Conservation (phyloP, 1,284 basidiomycete species). For the Termitomyces sp. region DNA sequence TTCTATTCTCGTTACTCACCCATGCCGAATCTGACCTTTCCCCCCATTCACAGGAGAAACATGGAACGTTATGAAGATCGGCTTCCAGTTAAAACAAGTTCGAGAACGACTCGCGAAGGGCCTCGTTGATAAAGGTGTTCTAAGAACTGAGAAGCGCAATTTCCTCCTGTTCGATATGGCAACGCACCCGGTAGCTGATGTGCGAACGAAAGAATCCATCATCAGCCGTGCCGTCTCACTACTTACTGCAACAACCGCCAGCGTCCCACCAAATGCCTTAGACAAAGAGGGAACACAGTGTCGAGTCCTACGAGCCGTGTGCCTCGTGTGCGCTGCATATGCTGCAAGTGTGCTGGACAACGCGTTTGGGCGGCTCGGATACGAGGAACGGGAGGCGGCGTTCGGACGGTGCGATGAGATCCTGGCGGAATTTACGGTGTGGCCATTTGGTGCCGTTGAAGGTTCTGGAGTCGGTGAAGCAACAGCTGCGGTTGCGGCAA, state of each 20-base stretch:
- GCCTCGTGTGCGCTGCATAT: slow-evolving; percentile 83
- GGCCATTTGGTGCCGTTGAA: slow-evolving; percentile 72
- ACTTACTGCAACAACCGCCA: slow-evolving; percentile 80
- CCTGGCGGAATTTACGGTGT: slow-evolving; percentile 81
- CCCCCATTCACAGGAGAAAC: slow-evolving; percentile 72
- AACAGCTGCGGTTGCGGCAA: slow-evolving; percentile 23
- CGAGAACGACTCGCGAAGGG: slow-evolving; percentile 96
- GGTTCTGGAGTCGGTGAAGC: slow-evolving; percentile 22
- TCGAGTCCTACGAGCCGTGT: slow-evolving; percentile 75
- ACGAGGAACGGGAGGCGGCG: slow-evolving; percentile 87
- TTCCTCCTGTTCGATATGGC: slow-evolving; percentile 99
- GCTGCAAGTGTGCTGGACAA: slow-evolving; percentile 95
- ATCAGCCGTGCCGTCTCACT: slow-evolving; percentile 72
- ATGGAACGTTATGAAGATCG: slow-evolving; percentile 98
- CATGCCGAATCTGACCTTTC: background rate
- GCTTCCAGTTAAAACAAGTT: slow-evolving; percentile 96
- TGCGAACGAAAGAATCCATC: slow-evolving; percentile 83
- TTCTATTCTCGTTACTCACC: background rate
- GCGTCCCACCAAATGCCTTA: slow-evolving; percentile 68
- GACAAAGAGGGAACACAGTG: slow-evolving; percentile 77
- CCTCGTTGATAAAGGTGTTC: slow-evolving; percentile 92
- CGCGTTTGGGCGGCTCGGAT: slow-evolving; percentile 79
- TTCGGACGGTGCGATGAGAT: slow-evolving; percentile 91
- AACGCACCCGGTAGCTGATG: slow-evolving; percentile 91
- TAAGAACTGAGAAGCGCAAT: slow-evolving; percentile 96